phyloP scores from a whole-genome alignment of 108 stramenopile genomes.

The Parmales sp. region DNA sequence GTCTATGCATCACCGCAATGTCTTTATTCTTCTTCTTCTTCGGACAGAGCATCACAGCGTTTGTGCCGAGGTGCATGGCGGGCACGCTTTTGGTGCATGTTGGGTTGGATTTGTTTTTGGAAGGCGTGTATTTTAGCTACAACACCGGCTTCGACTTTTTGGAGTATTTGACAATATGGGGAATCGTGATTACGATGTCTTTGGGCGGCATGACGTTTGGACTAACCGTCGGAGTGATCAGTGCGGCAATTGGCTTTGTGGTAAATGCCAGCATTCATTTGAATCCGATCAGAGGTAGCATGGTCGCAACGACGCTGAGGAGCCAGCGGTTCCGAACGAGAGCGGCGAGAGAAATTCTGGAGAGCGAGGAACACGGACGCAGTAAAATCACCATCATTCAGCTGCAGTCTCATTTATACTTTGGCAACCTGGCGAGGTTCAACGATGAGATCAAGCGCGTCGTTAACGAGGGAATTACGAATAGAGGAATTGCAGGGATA shows the following conservation, averaged over 20 bases:
- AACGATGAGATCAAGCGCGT: constrained; percentile 40
- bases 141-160: constrained; percentile 36
- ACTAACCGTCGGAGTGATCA: constrained; percentile 48
- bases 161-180: constrained; percentile 51
- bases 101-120: constrained; percentile 67
- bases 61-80: constrained; percentile 68
- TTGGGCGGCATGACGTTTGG: constrained; percentile 55
- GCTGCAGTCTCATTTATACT: constrained; percentile 53
- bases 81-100: constrained; percentile 70
- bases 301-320: constrained; percentile 50
- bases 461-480: constrained; percentile 16
- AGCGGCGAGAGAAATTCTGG: constrained; percentile 38
- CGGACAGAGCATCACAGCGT: constrained; percentile 45
- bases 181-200: constrained; percentile 60
- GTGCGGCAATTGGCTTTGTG: constrained; percentile 47
- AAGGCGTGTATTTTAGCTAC: constrained; percentile 43
- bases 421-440: constrained; percentile 48
- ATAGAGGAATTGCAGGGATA: constrained; percentile 24
- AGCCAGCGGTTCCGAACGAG: constrained; percentile 36
- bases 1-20: constrained; percentile 33
- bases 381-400: constrained; percentile 44
- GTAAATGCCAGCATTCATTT: constrained; percentile 45
- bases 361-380: constrained; percentile 32
- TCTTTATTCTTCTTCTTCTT: constrained; percentile 50
- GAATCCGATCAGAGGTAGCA: constrained; percentile 49